phyloP scores from a whole-genome alignment of 2,329 filamentous ascomycete genomes.

The Dothiorella sarmentorum region DNA sequence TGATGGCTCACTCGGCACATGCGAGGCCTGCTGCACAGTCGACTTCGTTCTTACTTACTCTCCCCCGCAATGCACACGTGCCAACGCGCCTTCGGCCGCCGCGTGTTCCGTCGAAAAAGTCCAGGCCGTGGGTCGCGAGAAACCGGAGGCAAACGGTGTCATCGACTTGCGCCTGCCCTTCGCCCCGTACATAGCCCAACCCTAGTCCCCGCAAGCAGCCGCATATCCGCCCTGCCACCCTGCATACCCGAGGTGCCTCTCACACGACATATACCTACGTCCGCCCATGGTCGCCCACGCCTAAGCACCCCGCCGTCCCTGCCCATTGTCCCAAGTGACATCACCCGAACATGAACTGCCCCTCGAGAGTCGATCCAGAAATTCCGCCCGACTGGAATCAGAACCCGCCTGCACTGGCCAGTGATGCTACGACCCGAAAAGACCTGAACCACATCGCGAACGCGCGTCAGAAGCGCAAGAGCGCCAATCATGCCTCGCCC shows the following conservation, averaged over 20 bases:
- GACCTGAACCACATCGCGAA: constrained; percentile 62
- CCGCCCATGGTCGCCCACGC: not conserved
- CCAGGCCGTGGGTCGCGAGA: constrained; percentile 4
- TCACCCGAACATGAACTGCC: constrained; percentile 58
- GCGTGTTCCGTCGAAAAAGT: not conserved
- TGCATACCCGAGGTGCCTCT: not conserved
- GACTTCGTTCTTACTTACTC: not conserved
- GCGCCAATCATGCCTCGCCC: constrained; percentile 27
- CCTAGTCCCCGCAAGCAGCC: constrained; percentile 10
- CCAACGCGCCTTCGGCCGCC: not conserved
- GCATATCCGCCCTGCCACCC: not conserved
- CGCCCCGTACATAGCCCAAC: not conserved
- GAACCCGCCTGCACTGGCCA: constrained; percentile 55
- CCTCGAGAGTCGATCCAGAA: constrained; percentile 58
- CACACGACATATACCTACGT: not conserved
- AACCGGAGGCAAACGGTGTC: constrained; percentile 1
- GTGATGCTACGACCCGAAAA: constrained; percentile 60
- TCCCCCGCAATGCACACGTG: not conserved
- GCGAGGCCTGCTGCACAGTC: not conserved
- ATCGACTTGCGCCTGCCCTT: not conserved
- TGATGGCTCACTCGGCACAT: constrained; percentile 8
- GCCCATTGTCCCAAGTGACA: not conserved
- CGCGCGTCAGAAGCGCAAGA: constrained; percentile 49
- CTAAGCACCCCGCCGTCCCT: not conserved
- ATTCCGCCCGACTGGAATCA: constrained; percentile 57